Base-by-base conservation (phyloP, 2,329 filamentous ascomycete genomes). In the Penicillium freii region DNA sequence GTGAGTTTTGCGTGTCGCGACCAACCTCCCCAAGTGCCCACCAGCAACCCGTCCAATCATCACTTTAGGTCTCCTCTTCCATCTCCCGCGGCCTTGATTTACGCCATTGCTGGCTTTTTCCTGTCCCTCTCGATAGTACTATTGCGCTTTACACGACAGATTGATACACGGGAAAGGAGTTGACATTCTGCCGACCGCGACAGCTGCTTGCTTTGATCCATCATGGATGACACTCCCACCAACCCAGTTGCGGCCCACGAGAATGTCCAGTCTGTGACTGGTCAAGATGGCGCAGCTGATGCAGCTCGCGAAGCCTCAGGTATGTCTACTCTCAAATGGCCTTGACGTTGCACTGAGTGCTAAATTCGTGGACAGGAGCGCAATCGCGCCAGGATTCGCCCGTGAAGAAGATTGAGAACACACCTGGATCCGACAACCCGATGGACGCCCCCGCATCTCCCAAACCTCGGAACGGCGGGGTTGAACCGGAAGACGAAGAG, bases 401-500 rank as follows among this genome's bases (percentile, higher is more conserved):
- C 43, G 61, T 60, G 49, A 74, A 73, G 51, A 67, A 66, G 33
- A 61, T 44, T 45, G 68, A 73, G 53, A 63, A 68, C 38, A 51
- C 54, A 33, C 39, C 66, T 42, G 71, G 74, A 54, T 83, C 82
- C 36, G 86, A 88, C 69, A 88, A 87, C 69, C 84, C 85, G n/a
- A 79, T 88, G 66, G 86, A 91, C 78, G 86, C 86, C 56, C 86
- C 87, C 40, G 81, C 84, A 59, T 87, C 82, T 48, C 86, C 86
- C 36, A 82, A 82, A 59, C 80, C 82, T 49, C 84, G 89, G 67
- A 83, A 83, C 60, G 82, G 81, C 53, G 78, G 82, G 61, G 82
- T 62, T 74, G 83, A 79, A 50, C 72, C 64, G 58, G 87, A 89
- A 65, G 90, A 94, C 69, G 88, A 92, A 71, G 90, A 92, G 67